A percentile compares a stretch with the other conserved stretches of the same genome.
Conservation (phyloP, 2,329 filamentous ascomycete species). For the Calonectria ilicicola region DNA sequence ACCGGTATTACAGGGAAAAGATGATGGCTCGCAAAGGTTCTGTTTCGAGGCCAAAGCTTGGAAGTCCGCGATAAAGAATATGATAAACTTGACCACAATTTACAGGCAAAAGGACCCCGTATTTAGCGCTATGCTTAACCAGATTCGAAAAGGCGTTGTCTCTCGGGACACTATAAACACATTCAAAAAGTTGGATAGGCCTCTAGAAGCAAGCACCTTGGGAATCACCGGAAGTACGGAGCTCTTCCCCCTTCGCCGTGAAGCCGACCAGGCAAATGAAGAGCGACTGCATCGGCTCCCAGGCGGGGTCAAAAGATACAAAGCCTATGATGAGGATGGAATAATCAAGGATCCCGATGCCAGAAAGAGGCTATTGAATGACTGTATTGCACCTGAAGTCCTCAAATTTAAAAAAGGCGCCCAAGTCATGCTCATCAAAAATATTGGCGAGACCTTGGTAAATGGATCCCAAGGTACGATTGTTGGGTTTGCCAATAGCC, state of each 20-base stretch:
- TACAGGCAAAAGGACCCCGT: slow-evolving; percentile 92
- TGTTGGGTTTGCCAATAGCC: slow-evolving; percentile 55
- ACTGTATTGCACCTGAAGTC: slow-evolving; percentile 90
- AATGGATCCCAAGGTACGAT: slow-evolving; percentile 95
- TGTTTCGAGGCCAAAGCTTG: slow-evolving; percentile 93
- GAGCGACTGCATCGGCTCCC: slow-evolving; percentile 78
- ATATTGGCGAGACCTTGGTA: slow-evolving; percentile 92
- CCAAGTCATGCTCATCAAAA: slow-evolving; percentile 99
- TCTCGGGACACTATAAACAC: slow-evolving; percentile 78
- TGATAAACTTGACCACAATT: slow-evolving; percentile 92
- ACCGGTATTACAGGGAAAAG: slow-evolving; percentile 84
- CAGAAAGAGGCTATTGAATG: slow-evolving; percentile 82
- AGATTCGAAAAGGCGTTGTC: slow-evolving; percentile 92
- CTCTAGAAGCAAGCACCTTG: slow-evolving; percentile 69
- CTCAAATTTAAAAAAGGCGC: slow-evolving; percentile 90
- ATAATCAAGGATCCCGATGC: slow-evolving; percentile 64
- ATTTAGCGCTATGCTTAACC: slow-evolving; percentile 96
- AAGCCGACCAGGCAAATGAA: slow-evolving; percentile 90
- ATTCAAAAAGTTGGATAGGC: slow-evolving; percentile 80
- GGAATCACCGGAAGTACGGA: slow-evolving; percentile 84
- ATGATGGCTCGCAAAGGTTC: slow-evolving; percentile 79
- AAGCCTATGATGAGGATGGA: slow-evolving; percentile 83
- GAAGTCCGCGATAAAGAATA: slow-evolving; percentile 93
- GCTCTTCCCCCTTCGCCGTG: slow-evolving; percentile 88
- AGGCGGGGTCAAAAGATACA: slow-evolving; percentile 75